A percentile compares a stretch with the other conserved stretches of the same genome.
Evolutionary conservation across 495 filamentous ascomycete species (phyloP).

Genomic region (Penicillium cataractarum): DNA sequence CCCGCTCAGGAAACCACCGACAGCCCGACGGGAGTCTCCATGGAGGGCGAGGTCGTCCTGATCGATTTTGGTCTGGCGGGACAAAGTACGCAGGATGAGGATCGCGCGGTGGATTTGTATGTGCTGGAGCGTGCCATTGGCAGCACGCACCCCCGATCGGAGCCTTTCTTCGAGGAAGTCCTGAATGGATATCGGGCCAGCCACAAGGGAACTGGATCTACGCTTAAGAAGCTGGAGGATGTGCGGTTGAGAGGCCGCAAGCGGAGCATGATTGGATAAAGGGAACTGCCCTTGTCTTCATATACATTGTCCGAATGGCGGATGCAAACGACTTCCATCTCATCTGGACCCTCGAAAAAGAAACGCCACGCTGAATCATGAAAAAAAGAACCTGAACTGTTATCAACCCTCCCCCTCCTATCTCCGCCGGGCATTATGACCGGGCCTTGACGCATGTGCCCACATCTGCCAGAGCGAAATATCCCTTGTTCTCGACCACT

Average conservation of each 20-base stretch:
- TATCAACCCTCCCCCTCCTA: background rate
- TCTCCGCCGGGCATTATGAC: constrained; percentile 14
- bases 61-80: constrained; percentile 95
- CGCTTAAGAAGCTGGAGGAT: constrained; percentile 83
- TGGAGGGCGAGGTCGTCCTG: constrained; percentile 77
- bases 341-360: constrained; percentile 20
- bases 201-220: constrained; percentile 59
- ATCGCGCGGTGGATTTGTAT: constrained; percentile 94
- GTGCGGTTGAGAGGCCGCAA: constrained; percentile 96
- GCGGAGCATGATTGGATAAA: constrained; percentile 90
- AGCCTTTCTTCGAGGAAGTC: constrained; percentile 70
- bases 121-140: constrained; percentile 96
- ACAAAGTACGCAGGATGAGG: constrained; percentile 84
- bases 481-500: constrained; percentile 97
- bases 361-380: constrained; percentile 43
- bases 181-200: constrained; percentile 63
- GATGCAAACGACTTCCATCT: constrained; percentile 13
- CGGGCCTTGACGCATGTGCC: constrained; percentile 43
- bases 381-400: constrained; percentile 16
- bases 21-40: constrained; percentile 21
- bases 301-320: constrained; percentile 2
- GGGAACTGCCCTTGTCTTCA: constrained; percentile 14
- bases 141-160: constrained; percentile 89
- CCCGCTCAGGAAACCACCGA: constrained; percentile 24
- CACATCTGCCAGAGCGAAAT: constrained; percentile 83